Evolutionary conservation across 805 yeast genomes (phyloP).

Genomic region (Ogataea angusta): DNA sequence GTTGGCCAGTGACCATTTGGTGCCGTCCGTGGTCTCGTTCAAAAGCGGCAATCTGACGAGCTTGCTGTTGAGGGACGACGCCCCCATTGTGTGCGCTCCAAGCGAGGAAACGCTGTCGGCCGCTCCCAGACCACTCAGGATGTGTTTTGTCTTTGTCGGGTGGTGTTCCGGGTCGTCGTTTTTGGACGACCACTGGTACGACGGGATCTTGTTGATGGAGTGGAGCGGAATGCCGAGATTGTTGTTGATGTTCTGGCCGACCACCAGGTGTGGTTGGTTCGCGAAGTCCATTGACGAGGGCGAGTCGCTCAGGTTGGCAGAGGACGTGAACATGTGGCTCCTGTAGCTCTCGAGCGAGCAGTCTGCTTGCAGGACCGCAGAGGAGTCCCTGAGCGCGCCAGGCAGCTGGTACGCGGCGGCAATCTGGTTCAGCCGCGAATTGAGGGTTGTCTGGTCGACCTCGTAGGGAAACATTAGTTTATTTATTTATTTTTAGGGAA

Average conservation of each 20-base stretch:
- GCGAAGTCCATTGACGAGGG: conserved; percentile 17
- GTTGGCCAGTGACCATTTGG: conserved; percentile 27
- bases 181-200: conserved; percentile 32
- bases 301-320: conserved; percentile 20
- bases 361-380: conserved; percentile 19
- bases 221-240: conserved; percentile 33
- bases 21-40: conserved; percentile 15
- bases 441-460: conserved; percentile 14
- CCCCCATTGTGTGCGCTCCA: conserved; percentile 24
- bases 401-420: conserved; percentile 25
- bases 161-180: conserved; percentile 31
- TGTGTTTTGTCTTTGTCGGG: conserved; percentile 25
- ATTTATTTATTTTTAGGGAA: not conserved
- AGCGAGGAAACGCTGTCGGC: conserved; percentile 26
- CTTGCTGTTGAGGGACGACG: conserved; percentile 27
- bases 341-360: conserved; percentile 22
- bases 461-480: conserved; percentile 18
- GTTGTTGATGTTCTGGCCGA: conserved; percentile 35
- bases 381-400: conserved; percentile 13
- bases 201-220: conserved; percentile 32
- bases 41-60: conserved; percentile 28
- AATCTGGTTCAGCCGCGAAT: conserved; percentile 19
- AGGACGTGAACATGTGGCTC: conserved; percentile 24
- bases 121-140: conserved; percentile 24
- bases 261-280: conserved; percentile 21